Conservation (phyloP, 2,329 filamentous ascomycete genomes). For the Seiridium cupressi region DNA sequence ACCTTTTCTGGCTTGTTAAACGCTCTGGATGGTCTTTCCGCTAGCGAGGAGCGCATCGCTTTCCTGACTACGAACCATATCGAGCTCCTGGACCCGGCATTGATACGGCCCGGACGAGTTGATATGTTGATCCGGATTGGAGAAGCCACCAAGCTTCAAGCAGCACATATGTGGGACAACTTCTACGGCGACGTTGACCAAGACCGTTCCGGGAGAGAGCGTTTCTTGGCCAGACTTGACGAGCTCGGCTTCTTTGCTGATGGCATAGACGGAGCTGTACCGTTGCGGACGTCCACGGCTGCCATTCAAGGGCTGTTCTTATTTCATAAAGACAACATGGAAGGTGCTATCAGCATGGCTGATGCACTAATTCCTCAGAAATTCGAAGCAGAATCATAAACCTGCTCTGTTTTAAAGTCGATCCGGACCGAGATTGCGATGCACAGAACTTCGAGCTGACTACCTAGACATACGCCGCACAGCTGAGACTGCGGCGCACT, state of each 20-base stretch:
- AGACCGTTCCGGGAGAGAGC: constrained; percentile 58
- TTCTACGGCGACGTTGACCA: constrained; percentile 85
- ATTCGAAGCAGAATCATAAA: constrained; percentile 43
- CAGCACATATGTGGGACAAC: constrained; percentile 84
- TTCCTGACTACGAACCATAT: constrained; percentile 96
- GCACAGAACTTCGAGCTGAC: no score
- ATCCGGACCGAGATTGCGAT: no score
- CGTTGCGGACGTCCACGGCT: constrained; percentile 73
- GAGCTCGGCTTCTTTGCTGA: constrained; percentile 69
- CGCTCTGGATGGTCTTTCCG: constrained; percentile 86
- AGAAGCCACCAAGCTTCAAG: constrained; percentile 83
- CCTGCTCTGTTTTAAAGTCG: no score
- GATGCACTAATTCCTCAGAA: constrained; percentile 61
- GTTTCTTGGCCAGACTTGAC: constrained; percentile 70
- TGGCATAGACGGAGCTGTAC: constrained; percentile 43
- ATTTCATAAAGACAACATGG: constrained; percentile 89
- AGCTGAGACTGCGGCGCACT: no score
- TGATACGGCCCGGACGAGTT: constrained; percentile 87
- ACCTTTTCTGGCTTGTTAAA: constrained; percentile 92
- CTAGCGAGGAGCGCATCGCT: constrained; percentile 88
- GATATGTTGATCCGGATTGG: constrained; percentile 92
- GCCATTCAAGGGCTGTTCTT: constrained; percentile 92
- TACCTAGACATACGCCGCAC: no score
- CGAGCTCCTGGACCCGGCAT: constrained; percentile 81
- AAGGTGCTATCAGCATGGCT: constrained; percentile 81